phyloP scores from a whole-genome alignment of 192 early-diverging fungal genomes.

The Gorgonomyces haynaldii region DNA sequence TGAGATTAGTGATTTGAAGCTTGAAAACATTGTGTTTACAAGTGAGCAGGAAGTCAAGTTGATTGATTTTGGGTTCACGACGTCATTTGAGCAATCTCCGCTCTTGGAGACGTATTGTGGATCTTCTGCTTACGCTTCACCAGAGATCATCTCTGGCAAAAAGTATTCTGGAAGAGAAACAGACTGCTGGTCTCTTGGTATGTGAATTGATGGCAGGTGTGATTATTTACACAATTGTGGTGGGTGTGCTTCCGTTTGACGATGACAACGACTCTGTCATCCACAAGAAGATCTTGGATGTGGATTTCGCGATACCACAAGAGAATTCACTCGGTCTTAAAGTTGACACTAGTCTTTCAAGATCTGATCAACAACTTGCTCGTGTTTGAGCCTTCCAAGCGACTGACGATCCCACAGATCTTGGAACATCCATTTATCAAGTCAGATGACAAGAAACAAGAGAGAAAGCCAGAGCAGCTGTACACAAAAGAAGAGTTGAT shows the following conservation, averaged over 20 bases:
- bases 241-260: slow-evolving; percentile 42
- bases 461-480: slow-evolving; percentile 13
- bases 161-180: slow-evolving; percentile 62
- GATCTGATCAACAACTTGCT: slow-evolving; percentile 58
- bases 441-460: slow-evolving; percentile 10
- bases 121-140: slow-evolving; percentile 64
- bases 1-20: slow-evolving; percentile 67
- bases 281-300: slow-evolving; percentile 57
- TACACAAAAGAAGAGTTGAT: slow-evolving; percentile 37
- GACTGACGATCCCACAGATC: slow-evolving; percentile 53
- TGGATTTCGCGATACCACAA: slow-evolving; percentile 60
- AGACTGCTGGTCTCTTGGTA: slow-evolving; percentile 50
- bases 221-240: slow-evolving; percentile 36
- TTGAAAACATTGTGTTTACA: slow-evolving; percentile 87
- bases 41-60: slow-evolving; percentile 84
- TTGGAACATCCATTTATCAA: slow-evolving; percentile 54
- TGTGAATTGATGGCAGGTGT: slow-evolving; percentile 16
- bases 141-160: slow-evolving; percentile 64
- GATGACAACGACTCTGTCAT: slow-evolving; percentile 61
- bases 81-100: slow-evolving; percentile 14
- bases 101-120: slow-evolving; percentile 46
- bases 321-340: slow-evolving; percentile 42
- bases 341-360: slow-evolving; percentile 28
- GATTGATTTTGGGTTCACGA: slow-evolving; percentile 81
- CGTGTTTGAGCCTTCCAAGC: slow-evolving; percentile 50